These are phyloP conservation scores for Coniella lustricola DNA, from an alignment of 2,329 filamentous ascomycete species.

Conservation along the genomic window DNA sequence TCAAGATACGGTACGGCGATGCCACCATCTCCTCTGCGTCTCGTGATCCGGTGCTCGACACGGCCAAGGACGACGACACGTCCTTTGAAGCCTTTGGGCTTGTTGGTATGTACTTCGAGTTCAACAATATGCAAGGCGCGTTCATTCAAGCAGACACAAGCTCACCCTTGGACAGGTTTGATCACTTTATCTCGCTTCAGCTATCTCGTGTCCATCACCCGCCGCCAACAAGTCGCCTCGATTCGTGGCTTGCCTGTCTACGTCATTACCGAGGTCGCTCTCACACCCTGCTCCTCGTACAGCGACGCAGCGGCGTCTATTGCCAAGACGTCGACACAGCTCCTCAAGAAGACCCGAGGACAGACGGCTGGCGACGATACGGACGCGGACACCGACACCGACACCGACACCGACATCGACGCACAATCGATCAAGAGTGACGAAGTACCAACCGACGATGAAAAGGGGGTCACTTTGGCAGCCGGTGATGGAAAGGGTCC, in stretches of 20 bases:
- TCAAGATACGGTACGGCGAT: conserved; percentile 65
- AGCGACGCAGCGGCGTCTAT: conserved; percentile 69
- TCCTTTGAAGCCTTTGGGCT: conserved; percentile 56
- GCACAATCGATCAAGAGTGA: conserved; percentile 28
- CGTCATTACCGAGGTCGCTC: conserved; percentile 76
- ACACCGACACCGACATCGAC: conserved; percentile 33
- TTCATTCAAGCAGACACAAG: not conserved
- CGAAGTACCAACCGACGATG: conserved; percentile 36
- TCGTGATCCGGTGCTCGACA: conserved; percentile 39
- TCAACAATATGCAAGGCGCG: not conserved
- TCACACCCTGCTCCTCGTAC: conserved; percentile 81
- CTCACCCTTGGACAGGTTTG: conserved; percentile 51
- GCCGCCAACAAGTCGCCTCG: conserved; percentile 81
- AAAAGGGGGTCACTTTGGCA: conserved; percentile 2
- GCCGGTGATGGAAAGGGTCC: conserved; percentile 1
- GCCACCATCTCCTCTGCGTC: conserved; percentile 37
- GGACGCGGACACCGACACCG: conserved; percentile 39
- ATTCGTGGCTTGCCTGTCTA: conserved; percentile 78
- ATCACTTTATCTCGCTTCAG: conserved; percentile 73
- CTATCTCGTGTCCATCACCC: conserved; percentile 81
- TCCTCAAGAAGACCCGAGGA: conserved; percentile 27
- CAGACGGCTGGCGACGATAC: conserved; percentile 27
- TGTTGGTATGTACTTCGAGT: conserved; percentile 43
- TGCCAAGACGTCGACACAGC: conserved; percentile 43
- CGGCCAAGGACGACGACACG: conserved; percentile 35